Evolutionary conservation across 345 rosid species (phyloP), one percentile per base, ranked within the genome.

Genomic region (Linum trigynum): DNA sequence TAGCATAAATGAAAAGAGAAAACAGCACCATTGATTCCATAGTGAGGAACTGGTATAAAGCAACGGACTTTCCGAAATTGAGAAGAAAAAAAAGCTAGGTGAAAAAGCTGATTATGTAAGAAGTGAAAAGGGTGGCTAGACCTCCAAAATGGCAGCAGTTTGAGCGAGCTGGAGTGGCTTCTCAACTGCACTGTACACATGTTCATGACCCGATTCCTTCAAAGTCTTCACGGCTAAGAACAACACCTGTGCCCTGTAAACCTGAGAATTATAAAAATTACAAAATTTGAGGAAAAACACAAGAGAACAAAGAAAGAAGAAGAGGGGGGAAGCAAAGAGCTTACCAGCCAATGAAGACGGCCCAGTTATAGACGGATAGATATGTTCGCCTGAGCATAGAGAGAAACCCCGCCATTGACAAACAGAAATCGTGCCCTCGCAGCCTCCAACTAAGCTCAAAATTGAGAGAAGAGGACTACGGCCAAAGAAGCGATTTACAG

Each of bases 111-210:
- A 23, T 23, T 23, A 23, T 23, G 32, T 23, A 23, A 23, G 32
- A 23, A 23, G 32, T 23, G 32, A 23, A 0, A 23, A 23, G 32
- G 0, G 32, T 23, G 32, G 32, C 32, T 23, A 9, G 42, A 86
- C 97, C 94, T 94, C 99, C 77, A 94, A 78, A 75, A 88, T 79
- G 35, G 97, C 97, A 57, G 92, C 96, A 64, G 99, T 78, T 77
- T 94, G 99, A 66, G 97, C 92, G 65, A 85, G 81, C 73, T 75
- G 88, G 65, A 94, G 96, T 67, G 99, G 97, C 80, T 80, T 85
- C 71, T 90, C 89, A 2, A 90, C 85, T 37, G 96, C 97, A 64
- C 71, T 69, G 62, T 94, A 94, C 38, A 90, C 97, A 65, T 85
- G 71, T 63, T 86, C 81, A 57, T 88, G 75, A 51, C 95, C 90